Conservation (phyloP, 345 rosid genomes). For the Carallia pectinifolia region DNA sequence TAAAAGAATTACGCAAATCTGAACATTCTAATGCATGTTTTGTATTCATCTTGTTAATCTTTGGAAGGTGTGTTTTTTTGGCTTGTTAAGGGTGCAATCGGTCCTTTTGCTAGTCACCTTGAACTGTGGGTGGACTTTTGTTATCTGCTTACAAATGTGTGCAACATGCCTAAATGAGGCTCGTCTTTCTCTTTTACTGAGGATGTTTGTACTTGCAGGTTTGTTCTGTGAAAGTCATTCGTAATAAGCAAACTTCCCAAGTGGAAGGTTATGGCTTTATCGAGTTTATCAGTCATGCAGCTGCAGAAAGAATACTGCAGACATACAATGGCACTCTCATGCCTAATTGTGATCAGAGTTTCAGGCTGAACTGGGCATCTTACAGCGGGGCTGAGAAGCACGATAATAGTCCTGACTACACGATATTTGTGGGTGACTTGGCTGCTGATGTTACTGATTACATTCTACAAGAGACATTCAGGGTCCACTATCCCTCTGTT, state of each 20-base stretch:
- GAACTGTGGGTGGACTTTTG: too few species aligned
- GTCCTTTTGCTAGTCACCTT: too few species aligned
- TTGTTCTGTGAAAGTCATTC: slow-evolving; percentile 63
- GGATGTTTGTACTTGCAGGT: slow-evolving; percentile 38
- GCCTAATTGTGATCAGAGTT: slow-evolving; percentile 71
- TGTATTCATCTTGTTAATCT: too few species aligned
- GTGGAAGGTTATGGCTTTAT: slow-evolving; percentile 83
- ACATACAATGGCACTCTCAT: slow-evolving; percentile 62
- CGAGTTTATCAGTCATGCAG: slow-evolving; percentile 62
- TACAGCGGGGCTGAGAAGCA: slow-evolving; percentile 74
- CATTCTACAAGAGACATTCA: slow-evolving; percentile 78
- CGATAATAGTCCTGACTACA: slow-evolving; percentile 69
- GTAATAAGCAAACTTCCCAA: slow-evolving; percentile 73
- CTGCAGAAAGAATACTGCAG: slow-evolving; percentile 80
- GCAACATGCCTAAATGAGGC: too few species aligned
- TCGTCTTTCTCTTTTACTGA: not conserved
- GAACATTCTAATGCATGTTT: too few species aligned
- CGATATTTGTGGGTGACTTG: slow-evolving; percentile 89
- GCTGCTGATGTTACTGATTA: slow-evolving; percentile 95
- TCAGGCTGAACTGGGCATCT: slow-evolving; percentile 87
- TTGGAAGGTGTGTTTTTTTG: too few species aligned
- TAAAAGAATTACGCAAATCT: too few species aligned
- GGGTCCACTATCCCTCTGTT: slow-evolving; percentile 59
- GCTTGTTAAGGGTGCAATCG: too few species aligned
- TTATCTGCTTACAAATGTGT: too few species aligned